A percentile compares a stretch with the other conserved stretches of the same genome.
Evolutionary conservation across 2,329 filamentous ascomycete species (phyloP).

Genomic region (Hypoxylon sp.): DNA sequence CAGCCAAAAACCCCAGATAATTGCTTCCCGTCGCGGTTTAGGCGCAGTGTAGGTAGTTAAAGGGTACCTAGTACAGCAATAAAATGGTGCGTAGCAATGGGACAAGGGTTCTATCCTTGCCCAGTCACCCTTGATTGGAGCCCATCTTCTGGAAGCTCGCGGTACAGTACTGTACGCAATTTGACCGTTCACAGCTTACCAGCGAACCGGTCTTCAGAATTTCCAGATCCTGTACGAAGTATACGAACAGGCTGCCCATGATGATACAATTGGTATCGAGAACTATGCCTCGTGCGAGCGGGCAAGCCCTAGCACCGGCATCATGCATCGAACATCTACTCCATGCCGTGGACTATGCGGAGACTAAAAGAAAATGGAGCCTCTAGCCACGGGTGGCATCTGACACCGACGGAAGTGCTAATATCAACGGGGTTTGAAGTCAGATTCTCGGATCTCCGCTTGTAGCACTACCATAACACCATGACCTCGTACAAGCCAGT

Average conservation of each 20-base stretch:
- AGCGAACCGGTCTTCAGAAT: conserved; percentile 16
- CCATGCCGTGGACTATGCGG: conserved; percentile 20
- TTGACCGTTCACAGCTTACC: conserved; percentile 24
- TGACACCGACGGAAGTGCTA: conserved; percentile 26
- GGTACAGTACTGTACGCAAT: conserved; percentile 41
- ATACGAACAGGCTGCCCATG: conserved; percentile 19
- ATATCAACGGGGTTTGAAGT: conserved; percentile 35
- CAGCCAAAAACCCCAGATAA: conserved; percentile 44
- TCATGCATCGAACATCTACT: conserved; percentile 28
- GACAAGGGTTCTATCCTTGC: conserved; percentile 39
- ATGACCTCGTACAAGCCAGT: conserved; percentile 29
- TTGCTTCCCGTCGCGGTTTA: conserved; percentile 46
- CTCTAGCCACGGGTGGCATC: conserved; percentile 15
- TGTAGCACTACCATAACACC: conserved; percentile 21
- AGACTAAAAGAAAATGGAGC: conserved; percentile 17
- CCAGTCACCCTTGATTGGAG: conserved; percentile 45
- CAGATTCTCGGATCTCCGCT: conserved; percentile 34
- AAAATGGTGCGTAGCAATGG: conserved; percentile 25
- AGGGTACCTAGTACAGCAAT: conserved; percentile 31
- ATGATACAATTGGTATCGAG: conserved; percentile 33
- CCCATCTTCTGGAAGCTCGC: conserved; percentile 47
- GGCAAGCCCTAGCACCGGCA: conserved; percentile 25
- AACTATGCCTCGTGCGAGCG: conserved; percentile 20
- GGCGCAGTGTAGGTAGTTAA: conserved; percentile 39
- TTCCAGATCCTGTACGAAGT: conserved; percentile 25